Percentiles rank a stretch among this genome's conserved stretches.
These are phyloP conservation scores for Saprolegnia diclina DNA, from an alignment of 352 stramenopile species.

Conservation along the genomic window DNA sequence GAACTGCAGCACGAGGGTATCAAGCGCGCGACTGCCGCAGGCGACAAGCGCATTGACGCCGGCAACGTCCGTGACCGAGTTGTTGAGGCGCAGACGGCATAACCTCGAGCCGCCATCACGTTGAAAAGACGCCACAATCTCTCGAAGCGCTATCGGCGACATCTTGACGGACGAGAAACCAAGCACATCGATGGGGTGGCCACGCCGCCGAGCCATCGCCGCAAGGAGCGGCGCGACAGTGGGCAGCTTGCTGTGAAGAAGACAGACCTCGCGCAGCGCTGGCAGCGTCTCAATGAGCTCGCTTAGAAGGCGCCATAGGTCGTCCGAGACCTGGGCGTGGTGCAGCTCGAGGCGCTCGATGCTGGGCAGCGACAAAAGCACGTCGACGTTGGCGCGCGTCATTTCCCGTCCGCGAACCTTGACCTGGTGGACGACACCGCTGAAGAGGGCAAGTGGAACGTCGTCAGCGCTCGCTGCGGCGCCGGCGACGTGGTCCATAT, in stretches of 20 bases:
- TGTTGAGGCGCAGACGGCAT: constrained; percentile 5
- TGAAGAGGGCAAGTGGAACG: constrained; percentile 3
- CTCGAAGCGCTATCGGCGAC: background rate
- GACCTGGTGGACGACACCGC: constrained; percentile 15
- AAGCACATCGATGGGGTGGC: background rate
- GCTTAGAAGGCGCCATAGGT: background rate
- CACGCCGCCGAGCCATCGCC: background rate
- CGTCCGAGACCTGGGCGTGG: background rate
- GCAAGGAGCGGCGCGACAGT: background rate
- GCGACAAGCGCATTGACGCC: background rate
- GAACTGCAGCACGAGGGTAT: constrained; percentile 16
- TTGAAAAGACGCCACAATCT: background rate
- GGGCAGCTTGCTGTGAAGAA: constrained; percentile 24
- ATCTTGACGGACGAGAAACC: constrained; percentile 21
- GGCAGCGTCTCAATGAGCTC: background rate
- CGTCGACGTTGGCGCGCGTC: background rate
- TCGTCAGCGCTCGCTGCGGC: background rate
- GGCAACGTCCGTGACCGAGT: constrained; percentile 13
- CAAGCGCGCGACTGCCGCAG: background rate
- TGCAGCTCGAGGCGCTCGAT: constrained; percentile 21
- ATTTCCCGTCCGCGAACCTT: constrained; percentile 25
- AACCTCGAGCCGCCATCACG: background rate
- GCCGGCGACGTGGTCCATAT: no score
- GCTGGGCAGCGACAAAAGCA: background rate
- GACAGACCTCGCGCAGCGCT: background rate